Percentiles rank a stretch among this genome's conserved stretches.
Conservation (phyloP, 129 eudicot genomes). For the Pseudognaphalium luteoalbum region DNA sequence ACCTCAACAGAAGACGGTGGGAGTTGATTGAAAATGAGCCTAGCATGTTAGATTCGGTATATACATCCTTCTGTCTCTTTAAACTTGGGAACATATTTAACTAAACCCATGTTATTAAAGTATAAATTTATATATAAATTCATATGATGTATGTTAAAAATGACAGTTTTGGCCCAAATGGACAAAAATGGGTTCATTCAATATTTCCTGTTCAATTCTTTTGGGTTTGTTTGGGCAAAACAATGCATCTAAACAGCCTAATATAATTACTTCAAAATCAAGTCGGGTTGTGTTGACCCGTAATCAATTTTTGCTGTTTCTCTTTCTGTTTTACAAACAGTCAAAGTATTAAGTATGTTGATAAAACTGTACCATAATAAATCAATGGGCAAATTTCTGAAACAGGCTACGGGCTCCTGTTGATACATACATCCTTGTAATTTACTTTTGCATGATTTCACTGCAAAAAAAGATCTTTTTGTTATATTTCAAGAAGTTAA, state of each 20-base stretch:
- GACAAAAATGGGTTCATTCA: neutral
- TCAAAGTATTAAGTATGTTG: no score
- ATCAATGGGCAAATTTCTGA: no score
- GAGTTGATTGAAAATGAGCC: neutral
- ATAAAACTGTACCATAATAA: no score
- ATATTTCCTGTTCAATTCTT: neutral
- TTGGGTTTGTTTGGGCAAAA: neutral
- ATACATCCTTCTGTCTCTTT: neutral
- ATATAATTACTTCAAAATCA: neutral
- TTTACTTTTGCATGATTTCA: no score
- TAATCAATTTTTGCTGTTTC: neutral
- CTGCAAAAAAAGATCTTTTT: no score
- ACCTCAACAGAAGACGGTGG: neutral
- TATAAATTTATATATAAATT: neutral
- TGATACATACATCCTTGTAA: no score
- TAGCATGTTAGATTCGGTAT: neutral
- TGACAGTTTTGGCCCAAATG: neutral
- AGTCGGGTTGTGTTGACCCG: constrained; percentile 1
- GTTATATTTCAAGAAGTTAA: no score
- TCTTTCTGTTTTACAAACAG: neutral
- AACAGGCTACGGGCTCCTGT: no score
- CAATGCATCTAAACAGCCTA: neutral
- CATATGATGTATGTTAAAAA: neutral
- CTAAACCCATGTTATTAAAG: neutral
- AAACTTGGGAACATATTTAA: neutral